Evolutionary conservation across 1,139 yeast species (phyloP), one percentile per base, ranked within the genome.

Genomic region (Sugiyamaella novakii): DNA sequence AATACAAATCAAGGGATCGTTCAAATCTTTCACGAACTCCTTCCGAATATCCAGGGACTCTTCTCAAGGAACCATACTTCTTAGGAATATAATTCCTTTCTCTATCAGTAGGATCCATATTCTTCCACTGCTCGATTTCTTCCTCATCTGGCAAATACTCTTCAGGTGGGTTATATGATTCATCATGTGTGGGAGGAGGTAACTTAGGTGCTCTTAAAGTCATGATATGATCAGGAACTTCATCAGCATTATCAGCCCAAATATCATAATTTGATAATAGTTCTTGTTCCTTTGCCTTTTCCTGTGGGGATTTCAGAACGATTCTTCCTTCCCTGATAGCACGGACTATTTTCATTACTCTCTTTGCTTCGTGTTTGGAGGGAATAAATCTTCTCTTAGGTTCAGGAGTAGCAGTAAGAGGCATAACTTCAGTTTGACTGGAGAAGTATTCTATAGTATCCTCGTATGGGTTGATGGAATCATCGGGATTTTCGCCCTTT

Each of bases 241-340:
- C 80, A 2, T 71, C 69, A 35, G 72, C 70, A 51, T 70, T 72
- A 55, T 81, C 84, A 49, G 82, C 88, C 99, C 99, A 92, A 54
- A 92, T 76, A 68, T 92, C 97, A 64, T 78, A 89, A 46, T 57
- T 53, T 76, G 76, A 50, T 48, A 69, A 67, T 41, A 78, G 78
- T 50, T 71, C 73, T 10, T 21, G 38, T 17, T 46, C 49, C 39
- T 72, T 73, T 11, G 31, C 29, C 35, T 39, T 46, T 43, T 71
- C 73, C 52, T 77, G 83, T 54, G 78, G 74, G 51, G 79, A 79
- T 56, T 75, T 73, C 65, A 82, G 77, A 39, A 89, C 76, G 58
- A 92, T 88, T 67, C 95, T 79, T 28, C 99, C 99, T 62, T 92
- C 97, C 70, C 98, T 83, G 54, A 92, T 92, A 36, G 98, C 98